These are phyloP conservation scores for Rhodotorula sp. DNA, from an alignment of 1,284 basidiomycete species.

Conservation along the genomic window DNA sequence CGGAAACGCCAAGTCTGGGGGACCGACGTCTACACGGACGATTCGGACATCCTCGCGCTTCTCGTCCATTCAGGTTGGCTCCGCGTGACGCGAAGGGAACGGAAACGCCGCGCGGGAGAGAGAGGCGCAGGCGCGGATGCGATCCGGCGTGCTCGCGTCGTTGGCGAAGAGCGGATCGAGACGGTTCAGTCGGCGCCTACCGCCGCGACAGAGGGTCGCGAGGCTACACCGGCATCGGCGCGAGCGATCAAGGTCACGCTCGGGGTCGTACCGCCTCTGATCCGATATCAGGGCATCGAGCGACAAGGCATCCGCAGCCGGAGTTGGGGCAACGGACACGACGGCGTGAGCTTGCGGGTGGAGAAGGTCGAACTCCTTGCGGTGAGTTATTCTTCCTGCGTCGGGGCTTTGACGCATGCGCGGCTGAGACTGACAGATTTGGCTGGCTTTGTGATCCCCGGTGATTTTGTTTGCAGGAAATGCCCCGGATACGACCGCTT, in stretches of 20 bases:
- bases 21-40: conserved; percentile 62
- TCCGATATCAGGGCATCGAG: conserved; percentile 56
- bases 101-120: conserved; percentile 18
- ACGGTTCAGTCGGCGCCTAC: neutral
- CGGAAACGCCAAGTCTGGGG: conserved; percentile 55
- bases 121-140: conserved; percentile 18
- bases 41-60: conserved; percentile 58
- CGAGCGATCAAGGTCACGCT: conserved; percentile 50
- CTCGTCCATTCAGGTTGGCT: conserved; percentile 59
- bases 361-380: conserved; percentile 54
- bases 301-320: conserved; percentile 55
- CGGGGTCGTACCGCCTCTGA: conserved; percentile 55
- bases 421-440: neutral
- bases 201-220: neutral
- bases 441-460: no score
- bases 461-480: neutral
- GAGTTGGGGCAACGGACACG: conserved; percentile 60
- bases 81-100: conserved; percentile 45
- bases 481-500: neutral
- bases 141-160: conserved; percentile 7
- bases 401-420: neutral
- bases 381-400: conserved; percentile 46
- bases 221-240: neutral
- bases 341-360: conserved; percentile 57
- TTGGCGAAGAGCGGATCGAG: conserved; percentile 2